A percentile compares a stretch with the other conserved stretches of the same genome.
phyloP scores from a whole-genome alignment of 768 basidiomycete genomes.

The Sporobolomyces roseus region DNA sequence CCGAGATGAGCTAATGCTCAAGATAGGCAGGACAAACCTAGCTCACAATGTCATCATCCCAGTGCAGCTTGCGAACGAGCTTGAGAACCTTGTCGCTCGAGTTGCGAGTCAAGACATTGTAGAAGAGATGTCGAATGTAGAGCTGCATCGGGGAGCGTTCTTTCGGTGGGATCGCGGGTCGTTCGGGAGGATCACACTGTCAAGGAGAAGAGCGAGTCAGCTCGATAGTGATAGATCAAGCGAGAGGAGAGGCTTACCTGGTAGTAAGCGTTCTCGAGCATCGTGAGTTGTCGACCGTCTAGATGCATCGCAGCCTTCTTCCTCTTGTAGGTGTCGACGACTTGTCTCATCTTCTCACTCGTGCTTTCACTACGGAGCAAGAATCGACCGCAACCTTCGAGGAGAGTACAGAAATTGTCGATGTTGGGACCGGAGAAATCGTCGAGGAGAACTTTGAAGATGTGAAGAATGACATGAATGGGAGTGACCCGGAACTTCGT shows the following conservation, averaged over 20 bases:
- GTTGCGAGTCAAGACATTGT: constrained; percentile 84
- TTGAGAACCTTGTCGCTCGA: constrained; percentile 95
- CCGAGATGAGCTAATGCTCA: constrained; percentile 33
- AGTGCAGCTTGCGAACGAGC: constrained; percentile 86
- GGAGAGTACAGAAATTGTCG: constrained; percentile 81
- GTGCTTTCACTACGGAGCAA: constrained; percentile 83
- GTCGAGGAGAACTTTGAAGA: constrained; percentile 94
- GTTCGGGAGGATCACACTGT: constrained; percentile 95
- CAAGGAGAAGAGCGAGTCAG: not conserved
- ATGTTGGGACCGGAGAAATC: constrained; percentile 90
- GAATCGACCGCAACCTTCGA: constrained; percentile 93
- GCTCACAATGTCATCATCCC: constrained; percentile 66
- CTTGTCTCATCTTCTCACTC: constrained; percentile 62
- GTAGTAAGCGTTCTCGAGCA: constrained; percentile 97
- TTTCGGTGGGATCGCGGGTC: constrained; percentile 78
- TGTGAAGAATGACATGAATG: constrained; percentile 83
- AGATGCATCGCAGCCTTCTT: constrained; percentile 92
- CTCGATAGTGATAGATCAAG: not conserved
- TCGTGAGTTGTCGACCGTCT: constrained; percentile 78
- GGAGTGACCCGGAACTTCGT: constrained; percentile 95
- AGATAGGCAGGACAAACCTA: not conserved
- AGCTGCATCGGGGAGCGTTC: constrained; percentile 77
- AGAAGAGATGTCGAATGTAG: constrained; percentile 94
- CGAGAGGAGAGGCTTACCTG: constrained; percentile 57
- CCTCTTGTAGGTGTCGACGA: constrained; percentile 84